Evolutionary conservation across 2,329 filamentous ascomycete genomes (phyloP).

Genomic region (Chaetomium globosum): DNA sequence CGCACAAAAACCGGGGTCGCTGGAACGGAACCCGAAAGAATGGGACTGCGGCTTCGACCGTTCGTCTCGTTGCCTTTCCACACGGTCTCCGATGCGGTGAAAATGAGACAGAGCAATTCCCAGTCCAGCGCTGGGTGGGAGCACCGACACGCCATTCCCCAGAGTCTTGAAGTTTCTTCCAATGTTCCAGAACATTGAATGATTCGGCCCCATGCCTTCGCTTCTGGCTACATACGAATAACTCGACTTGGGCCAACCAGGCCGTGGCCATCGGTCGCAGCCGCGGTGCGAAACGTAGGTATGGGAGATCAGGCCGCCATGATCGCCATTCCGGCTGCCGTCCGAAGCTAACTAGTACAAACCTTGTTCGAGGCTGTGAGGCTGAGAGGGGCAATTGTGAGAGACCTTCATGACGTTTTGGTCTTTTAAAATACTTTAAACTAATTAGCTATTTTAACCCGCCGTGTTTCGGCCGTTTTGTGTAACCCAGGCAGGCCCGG

Average conservation of each 20-base stretch:
- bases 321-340: constrained; percentile 13
- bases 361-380: neutral
- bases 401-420: neutral
- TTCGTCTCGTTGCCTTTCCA: neutral
- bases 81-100: neutral
- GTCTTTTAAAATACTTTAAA: too few relatives aligned
- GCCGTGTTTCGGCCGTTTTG: constrained; percentile 9
- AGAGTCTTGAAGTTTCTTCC: constrained; percentile 10
- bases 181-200: constrained; percentile 18
- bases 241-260: neutral
- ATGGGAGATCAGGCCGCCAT: neutral
- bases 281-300: neutral
- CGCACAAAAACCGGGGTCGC: neutral
- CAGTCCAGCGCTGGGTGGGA: neutral
- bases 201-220: neutral
- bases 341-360: neutral
- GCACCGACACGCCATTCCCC: neutral
- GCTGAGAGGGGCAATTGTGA: neutral
- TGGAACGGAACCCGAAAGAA: neutral
- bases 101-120: neutral
- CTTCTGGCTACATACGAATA: neutral
- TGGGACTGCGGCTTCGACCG: neutral
- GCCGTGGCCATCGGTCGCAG: neutral
- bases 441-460: neutral
- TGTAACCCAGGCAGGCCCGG: neutral